Evolutionary conservation across 2,329 filamentous ascomycete genomes (phyloP).

Genomic region (Cryphonectria radicalis): DNA sequence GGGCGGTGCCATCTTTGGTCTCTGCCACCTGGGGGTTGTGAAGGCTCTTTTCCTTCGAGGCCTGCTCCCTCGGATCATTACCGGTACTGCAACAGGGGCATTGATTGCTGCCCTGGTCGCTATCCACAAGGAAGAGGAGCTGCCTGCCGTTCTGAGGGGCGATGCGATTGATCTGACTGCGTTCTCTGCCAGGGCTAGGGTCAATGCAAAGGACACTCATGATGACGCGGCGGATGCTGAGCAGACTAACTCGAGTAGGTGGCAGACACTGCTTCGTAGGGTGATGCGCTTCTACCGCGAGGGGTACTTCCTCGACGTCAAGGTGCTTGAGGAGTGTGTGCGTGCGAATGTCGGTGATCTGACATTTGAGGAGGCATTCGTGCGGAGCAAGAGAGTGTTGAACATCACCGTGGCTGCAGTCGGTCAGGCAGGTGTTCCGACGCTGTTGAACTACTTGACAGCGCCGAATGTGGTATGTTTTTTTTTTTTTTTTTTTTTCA

Average conservation of each 20-base stretch:
- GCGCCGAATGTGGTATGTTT: constrained; percentile 84
- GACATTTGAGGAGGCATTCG: constrained; percentile 92
- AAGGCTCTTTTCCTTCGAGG: constrained; percentile 83
- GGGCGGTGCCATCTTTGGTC: constrained; percentile 87
- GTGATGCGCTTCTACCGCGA: constrained; percentile 71
- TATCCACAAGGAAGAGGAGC: constrained; percentile 83
- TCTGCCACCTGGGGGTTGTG: constrained; percentile 89
- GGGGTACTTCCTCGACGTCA: constrained; percentile 83
- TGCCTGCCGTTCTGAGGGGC: constrained; percentile 76
- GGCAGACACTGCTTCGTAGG: constrained; percentile 68
- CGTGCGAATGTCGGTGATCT: constrained; percentile 83
- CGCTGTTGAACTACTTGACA: constrained; percentile 88
- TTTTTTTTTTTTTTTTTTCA: constrained; percentile 41
- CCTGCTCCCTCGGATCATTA: constrained; percentile 85
- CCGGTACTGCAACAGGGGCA: constrained; percentile 87
- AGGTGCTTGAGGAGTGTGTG: constrained; percentile 81
- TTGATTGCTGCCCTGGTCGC: constrained; percentile 87
- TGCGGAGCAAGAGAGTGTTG: constrained; percentile 80
- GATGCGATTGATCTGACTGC: constrained; percentile 82
- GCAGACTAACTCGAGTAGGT: constrained; percentile 48
- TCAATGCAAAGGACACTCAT: constrained; percentile 33
- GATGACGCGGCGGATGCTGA: constrained; percentile 30
- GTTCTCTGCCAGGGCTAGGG: constrained; percentile 56
- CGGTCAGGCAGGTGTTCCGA: constrained; percentile 75
- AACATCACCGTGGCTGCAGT: constrained; percentile 89